Evolutionary conservation across 768 basidiomycete genomes (phyloP), one percentile per base, ranked within the genome.

Genomic region (Tylopilus subfusipes): DNA sequence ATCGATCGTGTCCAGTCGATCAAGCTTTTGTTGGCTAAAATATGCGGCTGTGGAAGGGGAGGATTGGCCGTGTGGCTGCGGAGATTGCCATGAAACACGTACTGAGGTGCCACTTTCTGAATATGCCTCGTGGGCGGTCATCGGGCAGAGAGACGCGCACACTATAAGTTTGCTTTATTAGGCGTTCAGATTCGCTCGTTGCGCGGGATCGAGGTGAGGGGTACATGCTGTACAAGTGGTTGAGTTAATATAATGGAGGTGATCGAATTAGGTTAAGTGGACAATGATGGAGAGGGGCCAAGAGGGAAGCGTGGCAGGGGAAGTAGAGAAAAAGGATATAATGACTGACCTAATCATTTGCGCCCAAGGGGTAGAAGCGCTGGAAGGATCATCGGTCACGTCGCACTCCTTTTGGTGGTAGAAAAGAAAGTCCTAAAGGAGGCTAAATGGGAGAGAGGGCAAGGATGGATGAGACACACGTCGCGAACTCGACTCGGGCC

Each of bases 11-110:
- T 78, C 76, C 39, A 92, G 80, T 51, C 77, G 77, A 66, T 88
- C 85, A 55, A 91, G 73, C 52, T 80, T 86, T 63, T 82, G 82
- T 63, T 88, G 88, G 61, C 86, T 90, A 69, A 90, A 92, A 76
- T 92, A 92, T 44, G 90, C 89, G 56, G 90, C 90, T 92, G 65
- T 33, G 53, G 52, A 50, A 50, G 24, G 43, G 40, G 43, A 50
- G 40, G 47, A 52, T 63, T 50, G 52, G 46, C 43, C 30, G 46
- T 13, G 51, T 45, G 49, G 33, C 56, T 60, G 48, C 67, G 70
- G 68, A 62, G 66, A 70, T 68, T 61, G 61, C 59, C 59, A 61
- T 65, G 54, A 67, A 66, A 68, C 54, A 73, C 77, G 54, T 61
- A 80, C 79, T 80, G 44, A 80, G 69, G 60, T 80, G 79, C 79